Evolutionary conservation across 2,329 filamentous ascomycete genomes (phyloP).

Genomic region (Phialophora macrospora): DNA sequence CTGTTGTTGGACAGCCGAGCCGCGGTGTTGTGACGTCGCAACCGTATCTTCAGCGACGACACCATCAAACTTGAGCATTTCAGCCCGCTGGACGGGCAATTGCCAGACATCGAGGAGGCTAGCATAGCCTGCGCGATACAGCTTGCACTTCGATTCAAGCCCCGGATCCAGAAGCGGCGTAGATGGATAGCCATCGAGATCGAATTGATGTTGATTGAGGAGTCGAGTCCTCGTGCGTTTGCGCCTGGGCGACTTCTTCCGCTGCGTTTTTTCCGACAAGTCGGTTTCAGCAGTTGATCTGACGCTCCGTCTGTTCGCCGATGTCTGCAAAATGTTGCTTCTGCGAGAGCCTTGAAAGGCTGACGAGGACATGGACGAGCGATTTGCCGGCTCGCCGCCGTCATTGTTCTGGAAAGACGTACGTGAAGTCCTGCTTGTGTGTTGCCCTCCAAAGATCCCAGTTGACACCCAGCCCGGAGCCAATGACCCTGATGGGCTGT

Average conservation of each 20-base stretch:
- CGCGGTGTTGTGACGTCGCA: background rate
- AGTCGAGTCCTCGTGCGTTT: constrained; percentile 55
- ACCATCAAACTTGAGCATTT: constrained; percentile 63
- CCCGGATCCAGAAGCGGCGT: constrained; percentile 57
- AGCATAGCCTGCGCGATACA: constrained; percentile 64
- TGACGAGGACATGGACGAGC: constrained; percentile 25
- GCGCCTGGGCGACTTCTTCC: constrained; percentile 40
- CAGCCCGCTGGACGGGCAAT: constrained; percentile 58
- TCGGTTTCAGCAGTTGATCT: constrained; percentile 47
- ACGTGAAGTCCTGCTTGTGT: constrained; percentile 19
- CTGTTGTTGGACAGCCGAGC: background rate
- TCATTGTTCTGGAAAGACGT: constrained; percentile 31
- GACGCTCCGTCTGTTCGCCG: constrained; percentile 34
- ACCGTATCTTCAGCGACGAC: constrained; percentile 6
- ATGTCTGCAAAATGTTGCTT: constrained; percentile 24
- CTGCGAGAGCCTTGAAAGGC: constrained; percentile 21
- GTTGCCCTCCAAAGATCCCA: constrained; percentile 30
- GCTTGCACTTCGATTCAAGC: constrained; percentile 54
- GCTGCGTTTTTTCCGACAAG: constrained; percentile 31
- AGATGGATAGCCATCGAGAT: constrained; percentile 50
- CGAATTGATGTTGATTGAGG: constrained; percentile 62
- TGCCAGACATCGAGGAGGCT: constrained; percentile 64
- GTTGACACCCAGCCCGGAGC: constrained; percentile 33
- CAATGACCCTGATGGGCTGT: constrained; percentile 36
- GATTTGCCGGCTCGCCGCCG: constrained; percentile 17